These are phyloP conservation scores for Exophiala dermatitidis DNA, from an alignment of 2,329 filamentous ascomycete genomes.

Conservation along the genomic window DNA sequence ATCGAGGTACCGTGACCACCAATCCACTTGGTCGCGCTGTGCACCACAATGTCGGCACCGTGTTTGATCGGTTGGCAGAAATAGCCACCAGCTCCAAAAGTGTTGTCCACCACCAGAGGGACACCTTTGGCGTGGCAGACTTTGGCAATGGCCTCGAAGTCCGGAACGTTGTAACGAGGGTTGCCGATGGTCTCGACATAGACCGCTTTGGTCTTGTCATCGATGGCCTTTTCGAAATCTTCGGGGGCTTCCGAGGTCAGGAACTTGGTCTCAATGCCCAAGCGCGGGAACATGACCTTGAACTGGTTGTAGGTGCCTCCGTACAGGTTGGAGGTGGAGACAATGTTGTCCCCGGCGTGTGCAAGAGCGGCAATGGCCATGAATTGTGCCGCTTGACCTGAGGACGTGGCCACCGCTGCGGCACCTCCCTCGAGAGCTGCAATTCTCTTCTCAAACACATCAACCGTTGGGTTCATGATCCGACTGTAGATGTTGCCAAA, in stretches of 20 bases:
- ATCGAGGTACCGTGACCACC: slow-evolving; percentile 85
- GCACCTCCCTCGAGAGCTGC: slow-evolving; percentile 65
- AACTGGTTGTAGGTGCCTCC: slow-evolving; percentile 92
- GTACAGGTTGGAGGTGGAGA: slow-evolving; percentile 78
- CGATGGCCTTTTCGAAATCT: slow-evolving; percentile 69
- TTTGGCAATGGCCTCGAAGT: slow-evolving; percentile 73
- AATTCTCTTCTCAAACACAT: slow-evolving; percentile 77
- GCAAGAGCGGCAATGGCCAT: slow-evolving; percentile 73
- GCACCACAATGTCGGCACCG: slow-evolving; percentile 81
- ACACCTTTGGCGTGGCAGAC: slow-evolving; percentile 62
- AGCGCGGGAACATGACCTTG: slow-evolving; percentile 72
- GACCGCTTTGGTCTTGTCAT: slow-evolving; percentile 81
- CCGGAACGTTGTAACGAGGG: slow-evolving; percentile 79
- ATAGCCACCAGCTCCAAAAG: slow-evolving; percentile 82
- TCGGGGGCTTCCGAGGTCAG: slow-evolving; percentile 60
- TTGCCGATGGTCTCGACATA: slow-evolving; percentile 87
- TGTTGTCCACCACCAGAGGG: slow-evolving; percentile 72
- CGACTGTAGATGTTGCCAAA: slow-evolving; percentile 97
- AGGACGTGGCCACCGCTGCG: slow-evolving; percentile 52
- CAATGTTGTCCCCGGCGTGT: slow-evolving; percentile 77
- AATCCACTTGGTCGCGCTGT: slow-evolving; percentile 90
- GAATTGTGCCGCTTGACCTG: slow-evolving; percentile 81
- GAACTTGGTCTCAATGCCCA: slow-evolving; percentile 79
- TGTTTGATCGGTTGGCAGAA: slow-evolving; percentile 75
- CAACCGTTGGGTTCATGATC: slow-evolving; percentile 91